These are phyloP conservation scores for Hemileia vastatrix DNA, from an alignment of 1,284 basidiomycete genomes.

Conservation along the genomic window DNA sequence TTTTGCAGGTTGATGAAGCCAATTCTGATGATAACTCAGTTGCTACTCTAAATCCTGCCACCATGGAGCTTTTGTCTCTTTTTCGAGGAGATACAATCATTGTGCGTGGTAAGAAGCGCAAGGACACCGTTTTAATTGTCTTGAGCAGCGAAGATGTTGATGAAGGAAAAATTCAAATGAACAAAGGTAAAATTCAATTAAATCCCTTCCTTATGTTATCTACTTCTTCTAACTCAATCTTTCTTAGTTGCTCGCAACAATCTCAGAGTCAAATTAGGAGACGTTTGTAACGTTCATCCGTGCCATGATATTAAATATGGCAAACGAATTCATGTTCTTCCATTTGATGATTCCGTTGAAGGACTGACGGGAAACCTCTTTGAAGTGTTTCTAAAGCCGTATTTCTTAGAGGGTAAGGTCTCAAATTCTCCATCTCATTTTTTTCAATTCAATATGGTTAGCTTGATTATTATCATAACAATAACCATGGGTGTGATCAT, in stretches of 20 bases:
- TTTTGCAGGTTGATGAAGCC: slow-evolving; percentile 38
- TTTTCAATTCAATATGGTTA: too few relatives aligned
- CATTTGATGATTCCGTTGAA: slow-evolving; percentile 97
- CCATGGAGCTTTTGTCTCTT: slow-evolving; percentile 87
- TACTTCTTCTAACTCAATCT: neutral
- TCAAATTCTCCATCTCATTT: slow-evolving; percentile 6
- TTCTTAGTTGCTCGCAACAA: slow-evolving; percentile 87
- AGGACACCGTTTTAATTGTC: slow-evolving; percentile 70
- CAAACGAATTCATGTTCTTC: slow-evolving; percentile 91
- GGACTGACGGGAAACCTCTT: slow-evolving; percentile 92
- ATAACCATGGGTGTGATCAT: too few relatives aligned
- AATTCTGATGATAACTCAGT: slow-evolving; percentile 53
- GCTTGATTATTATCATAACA: too few relatives aligned
- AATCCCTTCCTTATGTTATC: neutral
- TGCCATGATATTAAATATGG: slow-evolving; percentile 99
- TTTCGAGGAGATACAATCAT: slow-evolving; percentile 94
- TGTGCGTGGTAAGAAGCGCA: slow-evolving; percentile 51
- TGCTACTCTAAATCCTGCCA: slow-evolving; percentile 85
- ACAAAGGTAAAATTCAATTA: slow-evolving; percentile 56
- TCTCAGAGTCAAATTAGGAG: slow-evolving; percentile 91
- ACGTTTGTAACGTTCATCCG: slow-evolving; percentile 87
- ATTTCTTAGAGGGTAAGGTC: slow-evolving; percentile 93
- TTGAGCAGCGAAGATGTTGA: slow-evolving; percentile 91
- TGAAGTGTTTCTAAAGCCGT: slow-evolving; percentile 95
- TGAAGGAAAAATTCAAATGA: slow-evolving; percentile 94